A percentile compares a stretch with the other conserved stretches of the same genome.
phyloP scores from a whole-genome alignment of 768 basidiomycete species.

The Peribolospora kevripleyi region DNA sequence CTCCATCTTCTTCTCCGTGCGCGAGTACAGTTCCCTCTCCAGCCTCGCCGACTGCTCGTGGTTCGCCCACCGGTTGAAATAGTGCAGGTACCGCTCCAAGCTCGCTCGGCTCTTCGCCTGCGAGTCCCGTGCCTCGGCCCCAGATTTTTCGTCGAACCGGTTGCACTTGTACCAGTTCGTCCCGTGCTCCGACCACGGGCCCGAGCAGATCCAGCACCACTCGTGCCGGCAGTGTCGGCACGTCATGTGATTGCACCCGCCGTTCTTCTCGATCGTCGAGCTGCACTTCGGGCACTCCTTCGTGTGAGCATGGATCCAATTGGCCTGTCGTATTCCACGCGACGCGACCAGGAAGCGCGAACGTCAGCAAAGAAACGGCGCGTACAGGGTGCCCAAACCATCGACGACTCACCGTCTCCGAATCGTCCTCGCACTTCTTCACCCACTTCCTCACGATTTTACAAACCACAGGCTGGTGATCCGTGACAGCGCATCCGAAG shows the following conservation, averaged over 20 bases:
- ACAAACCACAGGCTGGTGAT: constrained; percentile 83
- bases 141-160: constrained; percentile 77
- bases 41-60: constrained; percentile 98
- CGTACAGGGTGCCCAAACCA: too few relatives aligned
- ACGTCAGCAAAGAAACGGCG: too few relatives aligned
- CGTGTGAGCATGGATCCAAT: constrained; percentile 99
- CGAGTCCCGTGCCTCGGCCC: constrained; percentile 66
- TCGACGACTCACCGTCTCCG: constrained; percentile 36
- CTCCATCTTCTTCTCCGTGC: constrained; percentile 99
- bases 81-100: constrained; percentile 86
- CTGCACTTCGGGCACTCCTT: constrained; percentile 93
- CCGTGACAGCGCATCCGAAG: constrained; percentile 79
- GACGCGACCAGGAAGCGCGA: too few relatives aligned
- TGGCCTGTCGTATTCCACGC: constrained; percentile 25
- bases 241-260: constrained; percentile 99
- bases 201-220: constrained; percentile 99
- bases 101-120: constrained; percentile 75
- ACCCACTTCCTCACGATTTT: constrained; percentile 74
- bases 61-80: constrained; percentile 98
- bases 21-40: constrained; percentile 66
- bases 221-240: constrained; percentile 93
- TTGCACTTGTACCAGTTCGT: constrained; percentile 97
- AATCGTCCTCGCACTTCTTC: constrained; percentile 91
- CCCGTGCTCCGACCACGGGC: constrained; percentile 91
- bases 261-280: constrained; percentile 99